Conservation (phyloP, 2,329 filamentous ascomycete genomes). For the Dactylella cylindrospora region DNA sequence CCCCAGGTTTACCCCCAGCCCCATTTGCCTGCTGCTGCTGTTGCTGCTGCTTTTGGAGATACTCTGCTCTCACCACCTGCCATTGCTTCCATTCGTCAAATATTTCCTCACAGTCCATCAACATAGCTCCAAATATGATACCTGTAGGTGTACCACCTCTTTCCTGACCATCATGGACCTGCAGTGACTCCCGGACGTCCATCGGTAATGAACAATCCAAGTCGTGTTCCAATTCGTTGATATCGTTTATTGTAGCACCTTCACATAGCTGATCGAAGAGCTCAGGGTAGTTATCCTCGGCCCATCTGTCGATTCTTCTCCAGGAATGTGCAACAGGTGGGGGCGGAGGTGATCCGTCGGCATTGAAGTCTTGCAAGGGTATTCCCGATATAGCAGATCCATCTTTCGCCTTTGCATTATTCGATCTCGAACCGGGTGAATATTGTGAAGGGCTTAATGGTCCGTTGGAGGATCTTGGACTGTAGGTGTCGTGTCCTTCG, state of each 20-base stretch:
- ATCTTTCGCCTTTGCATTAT: conserved; percentile 66
- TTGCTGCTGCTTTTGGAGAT: conserved; percentile 65
- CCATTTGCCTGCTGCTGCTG: conserved; percentile 42
- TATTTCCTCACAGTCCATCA: conserved; percentile 97
- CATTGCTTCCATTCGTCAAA: conserved; percentile 97
- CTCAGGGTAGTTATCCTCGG: conserved; percentile 92
- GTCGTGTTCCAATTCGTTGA: conserved; percentile 95
- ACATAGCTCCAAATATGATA: conserved; percentile 89
- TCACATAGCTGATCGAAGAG: conserved; percentile 91
- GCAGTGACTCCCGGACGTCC: conserved; percentile 88
- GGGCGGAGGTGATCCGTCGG: conserved; percentile 81
- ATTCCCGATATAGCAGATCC: conserved; percentile 67
- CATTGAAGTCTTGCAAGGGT: conserved; percentile 88
- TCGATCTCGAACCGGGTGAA: conserved; percentile 84
- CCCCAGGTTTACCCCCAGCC: conserved; percentile 4
- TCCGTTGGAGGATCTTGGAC: conserved; percentile 57
- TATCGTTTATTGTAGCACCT: conserved; percentile 86
- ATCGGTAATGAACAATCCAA: conserved; percentile 90
- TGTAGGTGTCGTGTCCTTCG: conserved; percentile 57
- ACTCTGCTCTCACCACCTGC: conserved; percentile 89
- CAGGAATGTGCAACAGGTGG: conserved; percentile 88
- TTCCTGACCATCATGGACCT: conserved; percentile 95
- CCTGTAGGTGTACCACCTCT: conserved; percentile 87
- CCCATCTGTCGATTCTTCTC: conserved; percentile 90
- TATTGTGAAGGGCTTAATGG: conserved; percentile 67